Conservation (phyloP, 768 basidiomycete species). For the Megacollybia marginata region DNA sequence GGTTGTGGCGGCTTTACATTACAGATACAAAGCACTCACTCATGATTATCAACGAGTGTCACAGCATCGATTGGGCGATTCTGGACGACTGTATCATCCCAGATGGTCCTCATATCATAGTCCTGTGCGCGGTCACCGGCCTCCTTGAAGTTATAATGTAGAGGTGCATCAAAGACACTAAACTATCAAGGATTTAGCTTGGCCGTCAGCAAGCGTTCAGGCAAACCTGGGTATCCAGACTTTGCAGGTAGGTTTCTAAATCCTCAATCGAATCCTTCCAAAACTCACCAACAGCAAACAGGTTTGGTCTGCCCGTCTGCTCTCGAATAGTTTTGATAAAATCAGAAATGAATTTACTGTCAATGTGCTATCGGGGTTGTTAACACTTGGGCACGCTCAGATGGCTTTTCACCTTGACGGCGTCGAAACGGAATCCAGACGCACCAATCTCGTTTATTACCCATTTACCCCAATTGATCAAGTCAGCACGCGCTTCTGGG, state of each 20-base stretch:
- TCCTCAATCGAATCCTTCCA: slow-evolving; percentile 29
- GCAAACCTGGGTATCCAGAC: slow-evolving; percentile 16
- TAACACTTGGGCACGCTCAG: neutral
- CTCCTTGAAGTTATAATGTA: slow-evolving; percentile 56
- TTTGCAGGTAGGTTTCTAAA: slow-evolving; percentile 15
- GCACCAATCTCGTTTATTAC: slow-evolving; percentile 23
- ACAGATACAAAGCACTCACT: slow-evolving; percentile 28
- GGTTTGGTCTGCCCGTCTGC: slow-evolving; percentile 20
- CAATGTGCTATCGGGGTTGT: slow-evolving; percentile 20
- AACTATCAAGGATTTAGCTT: slow-evolving; percentile 23
- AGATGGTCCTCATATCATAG: slow-evolving; percentile 54
- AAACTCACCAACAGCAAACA: slow-evolving; percentile 40
- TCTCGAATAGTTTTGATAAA: slow-evolving; percentile 31
- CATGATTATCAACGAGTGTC: slow-evolving; percentile 61
- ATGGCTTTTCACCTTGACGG: slow-evolving; percentile 22
- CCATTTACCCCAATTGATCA: slow-evolving; percentile 57
- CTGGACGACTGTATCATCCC: slow-evolving; percentile 49
- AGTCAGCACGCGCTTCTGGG: slow-evolving; percentile 50
- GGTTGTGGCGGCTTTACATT: neutral
- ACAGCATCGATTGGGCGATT: slow-evolving; percentile 57
- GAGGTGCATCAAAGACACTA: slow-evolving; percentile 61
- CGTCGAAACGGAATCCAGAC: slow-evolving; percentile 29
- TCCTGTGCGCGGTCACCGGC: slow-evolving; percentile 48
- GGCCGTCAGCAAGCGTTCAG: neutral
- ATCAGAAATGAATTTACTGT: slow-evolving; percentile 18